Conservation (phyloP, 2,329 filamentous ascomycete genomes). For the Berkeleyomyces rouxiae region DNA sequence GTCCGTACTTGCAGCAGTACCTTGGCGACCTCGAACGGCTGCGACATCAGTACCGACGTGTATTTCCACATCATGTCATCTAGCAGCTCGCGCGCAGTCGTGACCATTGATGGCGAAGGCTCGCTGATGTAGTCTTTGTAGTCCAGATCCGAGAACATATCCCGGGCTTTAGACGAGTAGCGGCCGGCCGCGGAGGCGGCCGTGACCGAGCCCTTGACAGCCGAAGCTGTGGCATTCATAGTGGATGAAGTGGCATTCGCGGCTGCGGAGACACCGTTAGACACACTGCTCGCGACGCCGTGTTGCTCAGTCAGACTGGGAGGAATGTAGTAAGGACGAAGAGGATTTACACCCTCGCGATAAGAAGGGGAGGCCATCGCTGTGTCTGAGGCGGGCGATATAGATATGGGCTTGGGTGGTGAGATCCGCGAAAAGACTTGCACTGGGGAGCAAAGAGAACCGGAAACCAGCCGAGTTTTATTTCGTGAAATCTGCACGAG, state of each 20-base stretch:
- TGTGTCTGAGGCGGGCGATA: not conserved
- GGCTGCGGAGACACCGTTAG: conserved; percentile 20
- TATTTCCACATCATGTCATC: conserved; percentile 89
- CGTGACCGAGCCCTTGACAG: conserved; percentile 25
- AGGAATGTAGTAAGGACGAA: conserved; percentile 54
- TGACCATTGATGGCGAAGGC: conserved; percentile 54
- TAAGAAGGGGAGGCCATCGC: conserved; percentile 25
- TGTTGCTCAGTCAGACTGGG: conserved; percentile 33
- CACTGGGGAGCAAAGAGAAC: not conserved
- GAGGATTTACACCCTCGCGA: conserved; percentile 40
- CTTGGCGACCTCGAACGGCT: conserved; percentile 96
- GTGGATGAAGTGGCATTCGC: conserved; percentile 30
- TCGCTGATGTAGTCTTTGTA: conserved; percentile 77
- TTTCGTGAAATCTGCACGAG: not conserved
- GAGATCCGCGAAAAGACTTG: not conserved
- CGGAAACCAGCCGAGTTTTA: not conserved
- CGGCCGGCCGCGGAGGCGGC: conserved; percentile 14
- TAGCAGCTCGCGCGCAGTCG: conserved; percentile 52
- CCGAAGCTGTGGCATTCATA: conserved; percentile 22
- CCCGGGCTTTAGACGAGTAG: conserved; percentile 53
- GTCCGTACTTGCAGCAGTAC: conserved; percentile 64
- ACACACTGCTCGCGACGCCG: conserved; percentile 21
- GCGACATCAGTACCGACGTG: conserved; percentile 69
- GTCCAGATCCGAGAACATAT: conserved; percentile 79
- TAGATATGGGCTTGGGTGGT: not conserved